Conservation (phyloP, 73 alveolate genomes). For the Durusdinium trenchii region DNA sequence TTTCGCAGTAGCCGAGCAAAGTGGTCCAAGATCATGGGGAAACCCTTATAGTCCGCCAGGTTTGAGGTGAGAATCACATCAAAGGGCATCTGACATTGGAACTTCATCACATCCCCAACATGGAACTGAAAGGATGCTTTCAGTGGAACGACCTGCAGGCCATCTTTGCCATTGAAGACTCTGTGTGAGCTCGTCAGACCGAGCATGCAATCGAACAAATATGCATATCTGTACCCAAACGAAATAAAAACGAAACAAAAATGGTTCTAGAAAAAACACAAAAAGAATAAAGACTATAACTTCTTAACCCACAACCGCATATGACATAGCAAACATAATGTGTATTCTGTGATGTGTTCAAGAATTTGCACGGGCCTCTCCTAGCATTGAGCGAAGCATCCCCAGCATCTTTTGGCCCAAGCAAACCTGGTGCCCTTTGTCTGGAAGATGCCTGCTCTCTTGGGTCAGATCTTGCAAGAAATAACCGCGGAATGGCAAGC, state of each 20-base stretch:
- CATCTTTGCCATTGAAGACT: no score
- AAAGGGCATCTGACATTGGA: not conserved
- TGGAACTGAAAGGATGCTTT: slow-evolving; percentile 15
- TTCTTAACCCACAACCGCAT: no score
- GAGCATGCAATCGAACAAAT: no score
- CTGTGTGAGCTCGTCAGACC: no score
- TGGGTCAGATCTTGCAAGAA: not conserved
- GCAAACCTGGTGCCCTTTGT: not conserved
- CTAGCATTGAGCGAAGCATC: not conserved
- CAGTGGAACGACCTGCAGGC: not conserved
- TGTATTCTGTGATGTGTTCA: no score
- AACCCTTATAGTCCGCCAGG: not conserved
- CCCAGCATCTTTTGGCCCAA: slow-evolving; percentile 14
- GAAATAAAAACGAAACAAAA: no score
- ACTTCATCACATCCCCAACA: not conserved
- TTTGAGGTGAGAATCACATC: not conserved
- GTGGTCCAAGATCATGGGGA: not conserved
- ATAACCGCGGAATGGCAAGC: not conserved
- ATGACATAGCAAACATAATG: no score
- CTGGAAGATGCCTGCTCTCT: not conserved
- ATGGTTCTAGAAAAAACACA: no score
- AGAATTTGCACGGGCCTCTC: not conserved
- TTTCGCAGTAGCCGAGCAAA: not conserved
- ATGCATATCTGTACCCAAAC: no score
- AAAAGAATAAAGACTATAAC: no score